phyloP scores from a whole-genome alignment of 2,329 filamentous ascomycete genomes.

The Chrysosporium keratinophilum region DNA sequence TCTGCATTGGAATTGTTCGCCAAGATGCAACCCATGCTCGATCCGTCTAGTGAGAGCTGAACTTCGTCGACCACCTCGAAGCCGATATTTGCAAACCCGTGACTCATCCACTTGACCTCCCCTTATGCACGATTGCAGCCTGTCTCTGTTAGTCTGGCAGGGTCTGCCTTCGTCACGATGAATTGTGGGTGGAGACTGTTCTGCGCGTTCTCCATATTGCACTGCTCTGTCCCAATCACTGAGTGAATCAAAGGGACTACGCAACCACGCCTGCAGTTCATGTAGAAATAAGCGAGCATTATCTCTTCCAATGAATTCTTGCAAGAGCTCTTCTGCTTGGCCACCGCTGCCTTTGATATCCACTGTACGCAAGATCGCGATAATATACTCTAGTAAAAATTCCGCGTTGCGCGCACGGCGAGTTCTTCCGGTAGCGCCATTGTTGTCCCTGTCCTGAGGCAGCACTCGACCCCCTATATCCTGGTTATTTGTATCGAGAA shows the following conservation, averaged over 20 bases:
- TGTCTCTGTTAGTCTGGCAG: background rate
- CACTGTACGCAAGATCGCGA: conserved; percentile 71
- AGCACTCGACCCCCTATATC: conserved; percentile 21
- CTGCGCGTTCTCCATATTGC: conserved; percentile 48
- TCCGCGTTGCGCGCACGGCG: conserved; percentile 60
- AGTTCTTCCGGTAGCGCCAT: conserved; percentile 14
- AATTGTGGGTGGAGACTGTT: background rate
- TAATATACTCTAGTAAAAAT: conserved; percentile 74
- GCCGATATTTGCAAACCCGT: conserved; percentile 1
- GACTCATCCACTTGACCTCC: background rate
- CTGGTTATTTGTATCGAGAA: conserved; percentile 19
- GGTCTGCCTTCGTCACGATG: background rate
- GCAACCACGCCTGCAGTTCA: conserved; percentile 70
- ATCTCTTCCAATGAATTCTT: conserved; percentile 65
- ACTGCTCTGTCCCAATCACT: conserved; percentile 71
- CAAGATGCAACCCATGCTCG: conserved; percentile 20
- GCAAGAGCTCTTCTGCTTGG: conserved; percentile 66
- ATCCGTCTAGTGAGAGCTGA: conserved; percentile 20
- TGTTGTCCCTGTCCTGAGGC: conserved; percentile 16
- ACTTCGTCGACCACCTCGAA: conserved; percentile 15
- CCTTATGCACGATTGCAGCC: background rate
- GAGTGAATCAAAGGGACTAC: conserved; percentile 64
- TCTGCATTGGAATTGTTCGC: background rate
- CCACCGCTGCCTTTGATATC: conserved; percentile 71
- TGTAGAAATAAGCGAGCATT: conserved; percentile 70